phyloP scores from a whole-genome alignment of 345 rosid species.

The Eucalyptus leucophloia region DNA sequence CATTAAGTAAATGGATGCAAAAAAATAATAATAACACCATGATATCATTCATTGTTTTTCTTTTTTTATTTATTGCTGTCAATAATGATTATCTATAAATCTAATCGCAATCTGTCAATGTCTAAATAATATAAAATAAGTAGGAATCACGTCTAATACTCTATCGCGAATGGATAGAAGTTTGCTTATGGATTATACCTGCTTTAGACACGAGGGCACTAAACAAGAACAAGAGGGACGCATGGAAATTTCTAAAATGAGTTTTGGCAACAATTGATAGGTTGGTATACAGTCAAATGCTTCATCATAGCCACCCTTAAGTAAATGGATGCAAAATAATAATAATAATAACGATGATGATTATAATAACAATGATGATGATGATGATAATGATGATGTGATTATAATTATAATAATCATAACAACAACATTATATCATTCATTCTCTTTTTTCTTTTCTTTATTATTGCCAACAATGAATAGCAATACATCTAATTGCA shows the following conservation, averaged over 20 bases:
- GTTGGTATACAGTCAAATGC: neutral
- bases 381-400: too few relatives aligned
- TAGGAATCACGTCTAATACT: neutral
- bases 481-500: neutral
- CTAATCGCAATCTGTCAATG: too few relatives aligned
- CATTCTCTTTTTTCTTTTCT: neutral
- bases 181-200: neutral
- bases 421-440: neutral
- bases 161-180: neutral
- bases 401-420: too few relatives aligned
- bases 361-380: too few relatives aligned
- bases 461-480: neutral
- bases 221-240: neutral
- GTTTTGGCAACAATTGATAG: neutral
- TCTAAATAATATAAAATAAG: too few relatives aligned
- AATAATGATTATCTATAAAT: too few relatives aligned
- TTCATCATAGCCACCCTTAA: neutral
- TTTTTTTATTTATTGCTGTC: neutral
- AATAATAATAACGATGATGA: rapidly evolving
- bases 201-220: neutral
- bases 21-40: neutral
- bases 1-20: neutral
- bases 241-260: neutral
- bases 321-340: neutral
- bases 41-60: neutral